Base-by-base conservation (phyloP, 2,329 filamentous ascomycete genomes). In the Penicillium sp. region DNA sequence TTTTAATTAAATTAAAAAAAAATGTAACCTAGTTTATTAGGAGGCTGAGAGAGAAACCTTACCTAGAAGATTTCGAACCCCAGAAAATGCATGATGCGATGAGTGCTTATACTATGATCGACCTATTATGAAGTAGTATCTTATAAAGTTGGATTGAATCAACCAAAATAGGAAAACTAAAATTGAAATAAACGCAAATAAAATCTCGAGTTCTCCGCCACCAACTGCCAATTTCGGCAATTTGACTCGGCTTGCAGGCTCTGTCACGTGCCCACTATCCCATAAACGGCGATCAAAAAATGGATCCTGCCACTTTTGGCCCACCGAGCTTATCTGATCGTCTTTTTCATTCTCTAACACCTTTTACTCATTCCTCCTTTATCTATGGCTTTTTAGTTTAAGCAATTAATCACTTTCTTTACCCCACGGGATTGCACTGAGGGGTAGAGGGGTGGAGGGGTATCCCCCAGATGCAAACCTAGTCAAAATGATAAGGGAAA, bases 241-340 rank as follows among this genome's bases (percentile, higher is more conserved):
- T 26, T 50, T 42, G 3, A 16, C 32, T 29, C 37, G n/a, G 32
- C 10, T 29, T 29, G 44, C 35, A 44, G 34, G 10, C 2, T 0
- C 1, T 2, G 40, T 61, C 62, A 64, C 62, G 62, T 64, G 62
- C 3, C 24, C 2, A 10, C 51, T 43, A 31, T 49, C n/a, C 51
- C 37, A 55, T 46, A 64, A 61, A 35, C 59, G 46, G 60, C 40
- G 32, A 24, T 49, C 48, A 26, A 32, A 50, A 45, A 32, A 9
- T 13, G 29, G 35, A 20, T 10, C 47, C 26, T 44, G 31, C 22
- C 22, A 44, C 18, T 10, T 45, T 43, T 44, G 39, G 42, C 6
- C 40, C 45, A 44, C 47, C 34, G 50, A 46, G 18, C 55, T 57
- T 55, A 57, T 57, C 55, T 57, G 55, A 55, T 57, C 45, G 51